These are phyloP conservation scores for Wickerhamiella bombiphila DNA, from an alignment of 805 yeast species.

Conservation along the genomic window DNA sequence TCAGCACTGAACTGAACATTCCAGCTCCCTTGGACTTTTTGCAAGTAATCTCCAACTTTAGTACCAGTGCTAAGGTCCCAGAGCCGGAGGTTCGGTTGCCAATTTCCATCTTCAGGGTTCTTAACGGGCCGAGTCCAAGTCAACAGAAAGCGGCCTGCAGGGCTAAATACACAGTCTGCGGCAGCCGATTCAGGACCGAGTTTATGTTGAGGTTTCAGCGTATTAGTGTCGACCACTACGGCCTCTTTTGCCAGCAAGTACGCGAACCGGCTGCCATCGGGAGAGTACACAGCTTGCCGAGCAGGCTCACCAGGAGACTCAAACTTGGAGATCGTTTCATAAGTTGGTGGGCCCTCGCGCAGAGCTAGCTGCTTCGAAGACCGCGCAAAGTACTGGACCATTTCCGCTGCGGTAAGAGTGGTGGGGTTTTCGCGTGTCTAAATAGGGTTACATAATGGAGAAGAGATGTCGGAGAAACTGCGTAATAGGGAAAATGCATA, in stretches of 20 bases:
- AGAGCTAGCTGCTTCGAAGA: conserved; percentile 18
- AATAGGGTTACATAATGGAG: no score
- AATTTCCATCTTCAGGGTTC: conserved; percentile 55
- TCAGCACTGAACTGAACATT: conserved; percentile 73
- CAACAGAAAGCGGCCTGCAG: conserved; percentile 64
- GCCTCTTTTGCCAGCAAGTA: conserved; percentile 54
- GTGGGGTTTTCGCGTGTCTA: no score
- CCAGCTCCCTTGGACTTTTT: conserved; percentile 72
- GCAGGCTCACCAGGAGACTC: conserved; percentile 32
- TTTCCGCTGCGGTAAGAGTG: no score
- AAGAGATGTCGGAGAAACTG: no score
- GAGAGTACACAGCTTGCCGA: conserved; percentile 50
- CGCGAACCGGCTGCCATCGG: conserved; percentile 55
- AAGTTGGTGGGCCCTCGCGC: conserved; percentile 20
- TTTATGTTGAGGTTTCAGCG: conserved; percentile 26
- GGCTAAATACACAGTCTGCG: conserved; percentile 78
- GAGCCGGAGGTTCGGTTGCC: conserved; percentile 65
- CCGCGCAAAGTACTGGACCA: conserved; percentile 21
- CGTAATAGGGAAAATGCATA: no score
- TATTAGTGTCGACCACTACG: conserved; percentile 39
- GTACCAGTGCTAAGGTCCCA: conserved; percentile 42
- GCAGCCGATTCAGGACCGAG: conserved; percentile 39
- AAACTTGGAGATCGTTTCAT: conserved; percentile 20
- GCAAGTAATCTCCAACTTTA: conserved; percentile 47
- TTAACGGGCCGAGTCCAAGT: conserved; percentile 83